phyloP scores from a whole-genome alignment of 2,329 filamentous ascomycete genomes.

The Calonectria honghensis region DNA sequence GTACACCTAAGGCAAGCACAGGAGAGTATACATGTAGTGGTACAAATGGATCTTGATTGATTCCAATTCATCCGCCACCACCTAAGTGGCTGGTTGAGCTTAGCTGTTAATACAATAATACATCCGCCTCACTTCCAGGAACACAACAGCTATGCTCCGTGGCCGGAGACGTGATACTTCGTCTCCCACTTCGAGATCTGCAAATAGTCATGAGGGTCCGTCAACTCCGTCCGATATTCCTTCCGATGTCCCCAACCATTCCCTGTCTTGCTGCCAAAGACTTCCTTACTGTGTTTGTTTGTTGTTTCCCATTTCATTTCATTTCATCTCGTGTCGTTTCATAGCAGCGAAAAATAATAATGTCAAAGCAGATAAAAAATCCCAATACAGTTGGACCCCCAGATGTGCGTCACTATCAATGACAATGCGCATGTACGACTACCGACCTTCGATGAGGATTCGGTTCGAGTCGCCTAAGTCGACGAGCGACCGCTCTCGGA shows the following conservation, averaged over 20 bases:
- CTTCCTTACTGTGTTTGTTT: slow-evolving; percentile 40
- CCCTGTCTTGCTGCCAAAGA: slow-evolving; percentile 29
- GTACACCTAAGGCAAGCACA: not conserved
- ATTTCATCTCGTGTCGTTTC: slow-evolving; percentile 56
- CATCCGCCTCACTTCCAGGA: slow-evolving; percentile 49
- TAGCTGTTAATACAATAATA: slow-evolving; percentile 58
- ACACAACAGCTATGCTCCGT: slow-evolving; percentile 19
- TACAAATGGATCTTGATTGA: slow-evolving; percentile 35
- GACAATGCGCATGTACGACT: slow-evolving; percentile 47
- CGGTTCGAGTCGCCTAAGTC: slow-evolving; percentile 63
- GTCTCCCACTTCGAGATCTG: slow-evolving; percentile 52
- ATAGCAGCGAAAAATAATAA: slow-evolving; percentile 46
- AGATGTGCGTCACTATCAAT: slow-evolving; percentile 56
- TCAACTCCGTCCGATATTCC: slow-evolving; percentile 49
- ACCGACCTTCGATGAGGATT: slow-evolving; percentile 42
- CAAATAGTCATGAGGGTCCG: slow-evolving; percentile 53
- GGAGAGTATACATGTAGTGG: not conserved
- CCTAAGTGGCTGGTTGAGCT: slow-evolving; percentile 31
- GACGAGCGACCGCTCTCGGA: slow-evolving; percentile 77
- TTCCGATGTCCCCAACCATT: slow-evolving; percentile 34
- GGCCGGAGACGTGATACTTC: slow-evolving; percentile 44
- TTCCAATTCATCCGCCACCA: slow-evolving; percentile 30
- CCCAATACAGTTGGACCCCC: slow-evolving; percentile 50
- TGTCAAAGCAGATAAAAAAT: slow-evolving; percentile 42
- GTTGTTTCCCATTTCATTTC: slow-evolving; percentile 48